phyloP scores from a whole-genome alignment of 2,329 filamentous ascomycete genomes.

The Trichocomaceae sp. region DNA sequence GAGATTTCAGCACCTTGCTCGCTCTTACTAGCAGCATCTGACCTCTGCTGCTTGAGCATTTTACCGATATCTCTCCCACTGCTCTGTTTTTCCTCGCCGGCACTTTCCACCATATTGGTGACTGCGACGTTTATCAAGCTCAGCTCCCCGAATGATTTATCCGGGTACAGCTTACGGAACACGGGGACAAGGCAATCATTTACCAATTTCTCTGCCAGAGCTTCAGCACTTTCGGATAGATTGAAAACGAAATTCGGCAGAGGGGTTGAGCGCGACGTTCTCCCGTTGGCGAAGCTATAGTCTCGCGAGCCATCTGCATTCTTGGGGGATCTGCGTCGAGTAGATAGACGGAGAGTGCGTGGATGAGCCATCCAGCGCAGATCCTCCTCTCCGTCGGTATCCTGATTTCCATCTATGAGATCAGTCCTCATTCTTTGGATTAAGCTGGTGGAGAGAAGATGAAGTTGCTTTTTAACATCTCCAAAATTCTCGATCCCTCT shows the following conservation, averaged over 20 bases:
- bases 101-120: constrained; percentile 67
- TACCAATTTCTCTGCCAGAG: constrained; percentile 62
- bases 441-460: constrained; percentile 62
- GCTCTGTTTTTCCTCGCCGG: constrained; percentile 46
- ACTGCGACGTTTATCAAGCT: constrained; percentile 81
- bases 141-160: constrained; percentile 67
- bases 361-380: constrained; percentile 70
- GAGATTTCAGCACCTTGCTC: constrained; percentile 43
- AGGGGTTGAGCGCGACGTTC: constrained; percentile 68
- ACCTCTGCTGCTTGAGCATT: constrained; percentile 68
- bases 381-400: constrained; percentile 11
- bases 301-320: constrained; percentile 49
- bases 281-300: constrained; percentile 50
- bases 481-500: constrained; percentile 59
- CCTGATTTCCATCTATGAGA: constrained; percentile 50
- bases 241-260: constrained; percentile 70
- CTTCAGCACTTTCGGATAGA: constrained; percentile 51
- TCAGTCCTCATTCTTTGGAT: constrained; percentile 73
- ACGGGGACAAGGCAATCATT: constrained; percentile 62
- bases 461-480: constrained; percentile 61
- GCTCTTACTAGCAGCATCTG: constrained; percentile 58
- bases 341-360: constrained; percentile 72
- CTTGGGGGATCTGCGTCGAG: constrained; percentile 54
- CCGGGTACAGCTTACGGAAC: constrained; percentile 66
- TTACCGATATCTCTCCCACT: constrained; percentile 68